A percentile compares a stretch with the other conserved stretches of the same genome.
Conservation (phyloP, 2,329 filamentous ascomycete genomes). For the Cercospora zeina region DNA sequence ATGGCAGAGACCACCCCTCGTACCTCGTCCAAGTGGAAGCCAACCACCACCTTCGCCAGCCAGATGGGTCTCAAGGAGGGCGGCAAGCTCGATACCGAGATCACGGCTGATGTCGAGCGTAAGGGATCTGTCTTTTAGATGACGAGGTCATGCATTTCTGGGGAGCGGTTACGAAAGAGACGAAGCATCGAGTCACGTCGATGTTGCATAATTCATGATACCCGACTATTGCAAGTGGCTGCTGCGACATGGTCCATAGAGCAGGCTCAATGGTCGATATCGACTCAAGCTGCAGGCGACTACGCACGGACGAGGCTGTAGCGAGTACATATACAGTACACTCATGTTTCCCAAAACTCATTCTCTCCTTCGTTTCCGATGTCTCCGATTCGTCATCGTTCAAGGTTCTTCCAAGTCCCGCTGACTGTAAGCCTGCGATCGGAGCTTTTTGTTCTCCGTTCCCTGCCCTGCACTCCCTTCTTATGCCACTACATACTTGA, state of each 20-base stretch:
- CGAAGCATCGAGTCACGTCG: conserved; percentile 16
- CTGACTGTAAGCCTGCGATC: neutral
- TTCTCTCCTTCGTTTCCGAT: neutral
- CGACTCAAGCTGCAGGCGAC: neutral
- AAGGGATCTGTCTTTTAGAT: conserved; percentile 40
- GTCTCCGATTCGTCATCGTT: neutral
- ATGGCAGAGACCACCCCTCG: conserved; percentile 81
- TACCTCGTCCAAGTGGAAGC: conserved; percentile 67
- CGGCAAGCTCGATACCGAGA: conserved; percentile 35
- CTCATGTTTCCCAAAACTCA: neutral
- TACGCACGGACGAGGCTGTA: neutral
- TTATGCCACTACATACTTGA: no score
- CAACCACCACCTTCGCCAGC: conserved; percentile 41
- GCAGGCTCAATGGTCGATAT: conserved; percentile 7
- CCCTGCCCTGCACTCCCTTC: no score
- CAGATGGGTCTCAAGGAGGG: conserved; percentile 39
- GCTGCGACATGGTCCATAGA: conserved; percentile 7
- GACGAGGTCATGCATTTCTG: conserved; percentile 23
- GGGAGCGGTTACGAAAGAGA: conserved; percentile 30
- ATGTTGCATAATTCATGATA: conserved; percentile 17
- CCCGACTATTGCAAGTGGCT: conserved; percentile 6
- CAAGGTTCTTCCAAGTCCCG: neutral
- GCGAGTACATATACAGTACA: neutral
- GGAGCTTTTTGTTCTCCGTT: neutral
- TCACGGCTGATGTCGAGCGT: conserved; percentile 40